These are phyloP conservation scores for Staphylotrichum tortipilum DNA, from an alignment of 495 filamentous ascomycete genomes.

Conservation along the genomic window DNA sequence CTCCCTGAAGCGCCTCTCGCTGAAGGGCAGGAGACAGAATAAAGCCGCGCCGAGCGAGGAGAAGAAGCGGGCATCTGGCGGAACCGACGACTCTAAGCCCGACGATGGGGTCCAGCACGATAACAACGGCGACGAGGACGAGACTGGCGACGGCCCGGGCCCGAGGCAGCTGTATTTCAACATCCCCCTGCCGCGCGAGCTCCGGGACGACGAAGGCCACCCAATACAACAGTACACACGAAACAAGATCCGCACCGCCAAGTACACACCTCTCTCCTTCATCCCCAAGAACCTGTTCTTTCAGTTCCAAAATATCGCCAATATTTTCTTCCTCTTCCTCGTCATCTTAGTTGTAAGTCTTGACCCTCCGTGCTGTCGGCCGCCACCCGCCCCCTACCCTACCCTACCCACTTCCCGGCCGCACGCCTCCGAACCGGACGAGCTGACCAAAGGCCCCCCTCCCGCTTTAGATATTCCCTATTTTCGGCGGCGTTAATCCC, in stretches of 20 bases:
- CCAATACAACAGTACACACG: slow-evolving; percentile 62
- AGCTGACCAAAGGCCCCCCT: neutral
- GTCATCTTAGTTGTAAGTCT: slow-evolving; percentile 86
- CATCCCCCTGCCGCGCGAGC: slow-evolving; percentile 64
- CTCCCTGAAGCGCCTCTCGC: slow-evolving; percentile 70
- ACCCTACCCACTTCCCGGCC: no score
- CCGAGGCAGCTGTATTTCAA: slow-evolving; percentile 70
- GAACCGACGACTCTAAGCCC: slow-evolving; percentile 37
- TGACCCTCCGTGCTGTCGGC: no score
- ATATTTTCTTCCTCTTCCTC: slow-evolving; percentile 94
- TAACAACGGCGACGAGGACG: slow-evolving; percentile 23
- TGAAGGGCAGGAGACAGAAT: slow-evolving; percentile 70
- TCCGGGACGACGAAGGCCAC: slow-evolving; percentile 74
- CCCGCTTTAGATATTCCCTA: slow-evolving; percentile 79
- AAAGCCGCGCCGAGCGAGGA: slow-evolving; percentile 57
- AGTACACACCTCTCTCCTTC: slow-evolving; percentile 93
- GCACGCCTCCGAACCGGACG: no score
- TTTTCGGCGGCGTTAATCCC: slow-evolving; percentile 88
- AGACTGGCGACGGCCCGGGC: slow-evolving; percentile 27
- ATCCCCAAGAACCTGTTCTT: slow-evolving; percentile 95
- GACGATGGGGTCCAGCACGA: slow-evolving; percentile 31
- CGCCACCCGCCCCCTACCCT: no score
- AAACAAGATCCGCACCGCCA: slow-evolving; percentile 97
- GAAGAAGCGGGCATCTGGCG: slow-evolving; percentile 62
- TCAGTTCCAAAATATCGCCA: slow-evolving; percentile 98